Conservation (phyloP, 2,329 filamentous ascomycete genomes). For the Phoma sp. region DNA sequence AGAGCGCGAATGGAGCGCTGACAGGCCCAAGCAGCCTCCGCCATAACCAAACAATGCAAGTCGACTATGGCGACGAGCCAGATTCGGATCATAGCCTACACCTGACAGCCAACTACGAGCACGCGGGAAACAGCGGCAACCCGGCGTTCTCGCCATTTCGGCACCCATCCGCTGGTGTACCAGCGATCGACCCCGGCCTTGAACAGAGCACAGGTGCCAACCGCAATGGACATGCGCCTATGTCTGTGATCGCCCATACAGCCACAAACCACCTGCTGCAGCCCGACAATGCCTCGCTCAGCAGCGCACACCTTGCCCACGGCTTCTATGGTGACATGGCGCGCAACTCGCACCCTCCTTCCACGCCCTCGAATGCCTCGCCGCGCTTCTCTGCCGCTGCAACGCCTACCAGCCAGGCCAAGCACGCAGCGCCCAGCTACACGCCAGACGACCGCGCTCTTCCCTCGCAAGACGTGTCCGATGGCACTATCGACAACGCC, state of each 20-base stretch:
- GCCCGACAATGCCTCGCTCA: conserved; percentile 45
- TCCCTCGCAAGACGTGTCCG: conserved; percentile 72
- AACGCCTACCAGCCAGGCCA: conserved; percentile 46
- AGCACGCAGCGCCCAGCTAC: conserved; percentile 40
- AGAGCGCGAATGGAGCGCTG: conserved; percentile 42
- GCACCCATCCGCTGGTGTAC: conserved; percentile 38
- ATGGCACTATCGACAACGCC: conserved; percentile 77
- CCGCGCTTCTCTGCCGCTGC: conserved; percentile 46
- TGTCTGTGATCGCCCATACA: conserved; percentile 41
- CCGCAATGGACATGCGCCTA: conserved; percentile 47
- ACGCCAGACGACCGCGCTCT: conserved; percentile 61
- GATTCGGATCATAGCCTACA: conserved; percentile 45
- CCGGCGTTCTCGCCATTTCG: conserved; percentile 45
- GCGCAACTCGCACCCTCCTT: conserved; percentile 47
- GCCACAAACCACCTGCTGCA: conserved; percentile 43
- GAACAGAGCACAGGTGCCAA: conserved; percentile 44
- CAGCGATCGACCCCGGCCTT: conserved; percentile 48
- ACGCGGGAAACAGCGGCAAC: conserved; percentile 36
- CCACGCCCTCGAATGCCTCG: conserved; percentile 48
- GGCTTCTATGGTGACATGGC: conserved; percentile 50
- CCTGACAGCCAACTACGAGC: conserved; percentile 44
- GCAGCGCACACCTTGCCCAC: conserved; percentile 39
- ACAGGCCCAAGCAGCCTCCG: conserved; percentile 33
- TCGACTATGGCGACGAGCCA: conserved; percentile 45
- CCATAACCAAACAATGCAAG: conserved; percentile 45